A percentile compares a stretch with the other conserved stretches of the same genome.
These are phyloP conservation scores for Prunus kanzakura DNA, from an alignment of 306 rosid genomes.

Conservation along the genomic window DNA sequence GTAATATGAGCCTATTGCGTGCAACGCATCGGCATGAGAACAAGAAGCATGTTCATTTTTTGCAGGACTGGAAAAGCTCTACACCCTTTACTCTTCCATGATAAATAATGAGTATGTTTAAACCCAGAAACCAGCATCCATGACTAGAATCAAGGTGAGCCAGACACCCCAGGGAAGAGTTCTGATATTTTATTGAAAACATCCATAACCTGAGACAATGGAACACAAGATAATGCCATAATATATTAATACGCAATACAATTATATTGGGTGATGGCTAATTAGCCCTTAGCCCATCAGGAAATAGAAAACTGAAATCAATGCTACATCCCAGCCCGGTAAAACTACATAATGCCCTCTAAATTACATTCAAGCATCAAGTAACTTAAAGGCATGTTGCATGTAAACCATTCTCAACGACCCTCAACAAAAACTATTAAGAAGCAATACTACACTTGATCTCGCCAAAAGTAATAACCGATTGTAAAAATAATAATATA, in stretches of 20 bases:
- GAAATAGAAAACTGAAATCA: too few relatives aligned
- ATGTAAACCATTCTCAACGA: not conserved
- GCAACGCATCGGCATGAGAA: not conserved
- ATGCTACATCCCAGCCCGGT: not conserved
- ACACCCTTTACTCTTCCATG: not conserved
- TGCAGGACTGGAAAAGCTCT: not conserved
- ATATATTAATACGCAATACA: not conserved
- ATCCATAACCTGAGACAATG: conserved; percentile 71
- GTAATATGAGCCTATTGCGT: not conserved
- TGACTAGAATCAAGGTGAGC: conserved; percentile 51
- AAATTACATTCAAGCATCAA: not conserved
- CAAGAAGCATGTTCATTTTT: not conserved
- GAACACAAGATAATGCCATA: not conserved
- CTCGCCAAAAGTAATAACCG: not conserved
- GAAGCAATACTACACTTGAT: not conserved
- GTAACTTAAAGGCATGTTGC: not conserved
- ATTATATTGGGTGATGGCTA: not conserved
- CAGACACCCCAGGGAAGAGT: conserved; percentile 86
- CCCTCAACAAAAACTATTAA: not conserved
- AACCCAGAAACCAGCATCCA: not conserved
- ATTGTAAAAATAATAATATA: not conserved
- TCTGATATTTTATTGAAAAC: conserved; percentile 90
- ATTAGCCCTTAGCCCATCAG: too few relatives aligned
- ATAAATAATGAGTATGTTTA: not conserved
- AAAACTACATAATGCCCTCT: not conserved